Percentiles rank a stretch among this genome's conserved stretches.
These are phyloP conservation scores for Leccinum uliginosum DNA, from an alignment of 768 basidiomycete genomes.

Conservation along the genomic window DNA sequence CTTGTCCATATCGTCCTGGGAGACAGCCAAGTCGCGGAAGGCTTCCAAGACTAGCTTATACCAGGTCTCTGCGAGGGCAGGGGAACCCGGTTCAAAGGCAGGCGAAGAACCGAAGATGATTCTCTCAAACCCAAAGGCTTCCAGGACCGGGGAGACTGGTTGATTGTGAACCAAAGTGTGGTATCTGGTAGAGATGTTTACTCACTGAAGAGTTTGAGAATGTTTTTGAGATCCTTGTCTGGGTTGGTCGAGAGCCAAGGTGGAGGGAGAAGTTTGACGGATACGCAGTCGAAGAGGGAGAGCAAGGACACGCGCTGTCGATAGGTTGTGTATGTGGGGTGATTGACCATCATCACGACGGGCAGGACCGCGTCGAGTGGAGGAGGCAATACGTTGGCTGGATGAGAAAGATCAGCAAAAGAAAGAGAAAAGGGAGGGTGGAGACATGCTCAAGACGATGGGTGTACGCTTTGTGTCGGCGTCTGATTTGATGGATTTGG, in stretches of 20 bases:
- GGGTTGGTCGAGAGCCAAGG: slow-evolving; percentile 57
- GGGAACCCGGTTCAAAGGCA: slow-evolving; percentile 43
- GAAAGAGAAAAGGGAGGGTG: neutral
- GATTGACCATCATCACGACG: slow-evolving; percentile 75
- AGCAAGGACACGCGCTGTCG: slow-evolving; percentile 68
- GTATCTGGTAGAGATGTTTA: slow-evolving; percentile 11
- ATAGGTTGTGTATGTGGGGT: slow-evolving; percentile 68
- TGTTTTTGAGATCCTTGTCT: slow-evolving; percentile 43
- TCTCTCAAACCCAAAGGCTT: slow-evolving; percentile 80
- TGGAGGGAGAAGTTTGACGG: slow-evolving; percentile 75
- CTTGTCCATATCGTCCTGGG: slow-evolving; percentile 71
- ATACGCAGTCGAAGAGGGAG: slow-evolving; percentile 68
- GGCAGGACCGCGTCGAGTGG: slow-evolving; percentile 67
- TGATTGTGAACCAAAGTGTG: neutral
- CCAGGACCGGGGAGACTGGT: slow-evolving; percentile 74
- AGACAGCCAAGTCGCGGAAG: slow-evolving; percentile 73
- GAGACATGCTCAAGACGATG: slow-evolving; percentile 58
- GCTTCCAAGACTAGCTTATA: slow-evolving; percentile 78
- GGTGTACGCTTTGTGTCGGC: slow-evolving; percentile 38
- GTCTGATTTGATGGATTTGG: slow-evolving; percentile 46
- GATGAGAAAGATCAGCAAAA: slow-evolving; percentile 4
- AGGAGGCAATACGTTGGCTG: slow-evolving; percentile 79
- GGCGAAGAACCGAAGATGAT: slow-evolving; percentile 82
- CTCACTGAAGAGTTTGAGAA: slow-evolving; percentile 85
- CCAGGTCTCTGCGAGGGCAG: slow-evolving; percentile 63